phyloP scores from a whole-genome alignment of 1,139 yeast species.

The Wickerhamomyces sp. region DNA sequence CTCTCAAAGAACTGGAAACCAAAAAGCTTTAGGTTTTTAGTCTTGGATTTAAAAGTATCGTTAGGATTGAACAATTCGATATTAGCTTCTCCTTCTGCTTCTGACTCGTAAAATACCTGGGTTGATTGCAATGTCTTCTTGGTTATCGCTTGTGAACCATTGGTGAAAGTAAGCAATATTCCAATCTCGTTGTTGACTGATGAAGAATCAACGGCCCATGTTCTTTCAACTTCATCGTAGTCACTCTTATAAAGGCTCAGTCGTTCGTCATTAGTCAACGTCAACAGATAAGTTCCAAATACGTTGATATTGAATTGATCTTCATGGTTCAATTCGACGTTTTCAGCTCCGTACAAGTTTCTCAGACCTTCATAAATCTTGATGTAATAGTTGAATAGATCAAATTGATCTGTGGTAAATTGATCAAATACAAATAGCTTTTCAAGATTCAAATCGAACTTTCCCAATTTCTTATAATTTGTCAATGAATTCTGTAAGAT shows the following conservation, averaged over 20 bases:
- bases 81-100: background rate
- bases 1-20: conserved; percentile 1
- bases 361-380: conserved; percentile 6
- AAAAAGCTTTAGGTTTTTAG: background rate
- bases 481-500: conserved; percentile 13
- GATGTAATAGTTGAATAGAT: conserved; percentile 17
- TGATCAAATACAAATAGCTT: conserved; percentile 19
- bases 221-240: background rate
- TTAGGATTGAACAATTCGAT: background rate
- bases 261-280: conserved; percentile 15
- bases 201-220: background rate
- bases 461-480: conserved; percentile 10
- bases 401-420: conserved; percentile 16
- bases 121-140: background rate
- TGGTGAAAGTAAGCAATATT: background rate
- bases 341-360: conserved; percentile 1
- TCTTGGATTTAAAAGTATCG: background rate
- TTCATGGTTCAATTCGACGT: conserved; percentile 13
- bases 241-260: background rate
- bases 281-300: conserved; percentile 7
- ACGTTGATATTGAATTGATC: conserved; percentile 15
- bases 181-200: background rate
- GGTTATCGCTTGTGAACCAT: background rate
- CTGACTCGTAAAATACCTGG: background rate
- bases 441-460: conserved; percentile 17